Base-by-base conservation (phyloP, 441 rosid species). In the Sinapis alba region DNA sequence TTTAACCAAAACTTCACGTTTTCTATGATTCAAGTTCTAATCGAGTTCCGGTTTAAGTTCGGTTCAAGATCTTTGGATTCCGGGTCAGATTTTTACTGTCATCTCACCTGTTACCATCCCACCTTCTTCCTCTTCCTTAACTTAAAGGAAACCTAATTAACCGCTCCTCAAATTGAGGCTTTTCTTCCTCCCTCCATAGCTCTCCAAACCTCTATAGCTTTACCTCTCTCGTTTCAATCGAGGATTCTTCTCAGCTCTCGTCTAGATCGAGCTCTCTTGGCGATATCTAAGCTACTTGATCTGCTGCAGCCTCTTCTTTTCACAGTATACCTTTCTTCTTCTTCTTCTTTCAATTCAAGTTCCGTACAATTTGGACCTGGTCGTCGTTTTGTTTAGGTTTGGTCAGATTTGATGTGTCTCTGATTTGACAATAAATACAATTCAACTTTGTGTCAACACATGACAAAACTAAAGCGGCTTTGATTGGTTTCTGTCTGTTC, bases 401-500 rank as follows among this genome's bases (percentile, higher is more conserved):
- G 56, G 56, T 50, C 56, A 50, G 56, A 50, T 50, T 50, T 50
- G 56, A 50, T 50, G 56, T 50, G 23, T 50, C 56, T 50, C 56
- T 50, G 23, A 16, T 47, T 50, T 18, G 56, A 50, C 21, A 50
- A 50, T 50, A 50, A 50, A 16, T 16, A 50, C 56, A 41, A 45
- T 34, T 9, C 38, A 34, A 34, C 21, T 28, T 28, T 38, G 15
- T 56, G n/a, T n/a, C 65, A 57, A 20, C 71, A 30, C 27, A 27
- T 57, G 0, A 2, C 41, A 24, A 38, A 41, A 50, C 28, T 16
- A 36, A 74, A 68, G 7, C 19, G 50, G 19, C 15, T 54, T 57
- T 28, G 65, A 21, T 63, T 69, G 13, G 6, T 51, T 50, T 51
- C 23, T 57, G 36, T 72, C 51, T 72, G 36, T 41, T 68, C 61